Evolutionary conservation across 139 green algal genomes (phyloP), one percentile per base, ranked within the genome.

Genomic region (Auxenochlorella pyrenoidosa): DNA sequence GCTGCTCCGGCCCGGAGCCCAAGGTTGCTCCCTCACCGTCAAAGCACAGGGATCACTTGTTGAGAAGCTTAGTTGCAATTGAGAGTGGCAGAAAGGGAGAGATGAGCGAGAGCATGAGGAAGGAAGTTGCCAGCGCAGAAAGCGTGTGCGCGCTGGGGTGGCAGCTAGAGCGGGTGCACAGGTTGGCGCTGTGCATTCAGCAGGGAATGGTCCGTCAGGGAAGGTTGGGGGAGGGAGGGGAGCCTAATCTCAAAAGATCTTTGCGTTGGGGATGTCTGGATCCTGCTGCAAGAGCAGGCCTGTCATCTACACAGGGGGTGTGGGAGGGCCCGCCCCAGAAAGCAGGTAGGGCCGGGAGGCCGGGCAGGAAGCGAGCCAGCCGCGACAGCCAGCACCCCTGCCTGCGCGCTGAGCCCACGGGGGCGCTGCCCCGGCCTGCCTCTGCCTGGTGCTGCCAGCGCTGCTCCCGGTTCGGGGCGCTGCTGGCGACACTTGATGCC

Each of bases 231-330:
- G 16, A 73, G 66, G 66, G n/a, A 40, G 66, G n/a, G 66, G 32
- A 40, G 66, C 66, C 66, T 73, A 73, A 63, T 63, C 54, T 22
- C 54, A 63, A 63, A 63, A 40, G 66, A 34, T 18, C n/a, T n/a
- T n/a, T n/a, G 66, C 34, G 3, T 18, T 73, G 66, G 26, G 30
- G 28, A 36, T 38, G 66, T 73, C 66, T 71, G 66, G 32, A 73
- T 73, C 66, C 66, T 73, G 66, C 66, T 73, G 66, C 66, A 30
- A 15, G 34, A 73, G 66, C 66, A 73, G 66, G 66, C 66, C 66
- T 73, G 34, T 34, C 34, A 40, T 73, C 66, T 73, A 73, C 66
- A 73, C 40, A 73, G 16, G 66, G 13, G 63, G 63, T 22, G 24
- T 32, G 66, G 66, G 34, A 36, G 66, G 66, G 66, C 21, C n/a